Conservation (phyloP, 768 basidiomycete species). For the Lentinula sp. region DNA sequence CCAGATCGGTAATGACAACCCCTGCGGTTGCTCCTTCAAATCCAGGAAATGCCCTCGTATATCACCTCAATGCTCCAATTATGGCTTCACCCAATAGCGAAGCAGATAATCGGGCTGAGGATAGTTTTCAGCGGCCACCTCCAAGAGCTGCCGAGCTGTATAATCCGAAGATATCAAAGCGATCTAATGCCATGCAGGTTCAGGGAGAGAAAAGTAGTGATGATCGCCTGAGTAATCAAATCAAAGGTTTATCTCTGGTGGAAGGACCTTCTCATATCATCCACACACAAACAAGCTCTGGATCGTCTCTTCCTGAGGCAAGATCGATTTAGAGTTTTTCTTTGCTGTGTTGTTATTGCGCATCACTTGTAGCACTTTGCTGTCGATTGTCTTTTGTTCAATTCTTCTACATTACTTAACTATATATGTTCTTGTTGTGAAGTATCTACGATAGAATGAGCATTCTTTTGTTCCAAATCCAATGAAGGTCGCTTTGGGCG, state of each 20-base stretch:
- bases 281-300: neutral
- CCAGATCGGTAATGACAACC: conserved; percentile 48
- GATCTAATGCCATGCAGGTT: neutral
- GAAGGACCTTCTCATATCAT: neutral
- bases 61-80: conserved; percentile 23
- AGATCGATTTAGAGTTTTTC: neutral
- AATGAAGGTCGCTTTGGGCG: neutral
- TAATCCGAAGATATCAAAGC: conserved; percentile 24
- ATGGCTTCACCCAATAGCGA: conserved; percentile 13
- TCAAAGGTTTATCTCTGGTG: neutral
- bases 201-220: neutral
- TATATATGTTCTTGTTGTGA: neutral
- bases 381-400: neutral
- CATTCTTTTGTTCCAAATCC: neutral
- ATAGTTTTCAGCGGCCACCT: conserved; percentile 41
- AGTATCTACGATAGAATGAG: neutral
- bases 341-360: neutral
- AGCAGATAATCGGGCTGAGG: conserved; percentile 29
- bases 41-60: conserved; percentile 23
- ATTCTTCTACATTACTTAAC: neutral
- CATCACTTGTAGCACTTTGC: neutral
- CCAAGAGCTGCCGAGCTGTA: conserved; percentile 36
- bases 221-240: neutral
- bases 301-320: neutral
- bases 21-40: conserved; percentile 14